phyloP scores from a whole-genome alignment of 2,329 filamentous ascomycete species.

The Cladosporium sp. region DNA sequence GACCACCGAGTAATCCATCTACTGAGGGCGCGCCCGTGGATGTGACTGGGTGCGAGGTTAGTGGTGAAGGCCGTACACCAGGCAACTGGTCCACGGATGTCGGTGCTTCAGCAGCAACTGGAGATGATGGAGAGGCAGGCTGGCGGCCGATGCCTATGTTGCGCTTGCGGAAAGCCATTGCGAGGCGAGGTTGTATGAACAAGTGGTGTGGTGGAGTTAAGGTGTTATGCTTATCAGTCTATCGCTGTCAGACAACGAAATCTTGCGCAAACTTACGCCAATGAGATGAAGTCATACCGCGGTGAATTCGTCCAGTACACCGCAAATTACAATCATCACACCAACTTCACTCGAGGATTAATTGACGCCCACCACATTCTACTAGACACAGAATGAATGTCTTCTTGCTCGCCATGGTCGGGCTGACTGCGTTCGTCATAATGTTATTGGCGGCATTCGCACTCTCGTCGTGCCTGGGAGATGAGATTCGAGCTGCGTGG shows the following conservation, averaged over 20 bases:
- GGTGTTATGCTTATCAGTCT: neutral
- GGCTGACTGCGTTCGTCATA: slow-evolving; percentile 21
- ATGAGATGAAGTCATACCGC: slow-evolving; percentile 6
- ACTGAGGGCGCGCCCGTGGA: slow-evolving; percentile 87
- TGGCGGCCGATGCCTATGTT: slow-evolving; percentile 20
- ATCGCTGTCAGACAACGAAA: neutral
- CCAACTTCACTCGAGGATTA: neutral
- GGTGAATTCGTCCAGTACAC: neutral
- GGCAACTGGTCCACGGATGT: slow-evolving; percentile 25
- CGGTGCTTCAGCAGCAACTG: neutral
- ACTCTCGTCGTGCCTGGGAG: slow-evolving; percentile 53
- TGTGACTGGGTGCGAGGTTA: slow-evolving; percentile 81
- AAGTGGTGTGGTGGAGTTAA: neutral
- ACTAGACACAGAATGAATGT: neutral
- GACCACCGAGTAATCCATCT: slow-evolving; percentile 79
- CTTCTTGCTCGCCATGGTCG: slow-evolving; percentile 5
- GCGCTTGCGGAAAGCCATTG: slow-evolving; percentile 25
- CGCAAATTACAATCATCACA: neutral
- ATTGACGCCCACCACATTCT: too few relatives aligned
- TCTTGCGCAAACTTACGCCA: slow-evolving; percentile 3
- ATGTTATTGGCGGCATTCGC: slow-evolving; percentile 44
- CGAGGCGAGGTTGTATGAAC: neutral
- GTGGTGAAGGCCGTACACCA: slow-evolving; percentile 75
- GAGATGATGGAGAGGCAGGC: neutral
- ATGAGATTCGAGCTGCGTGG: slow-evolving; percentile 47